Percentiles rank a stretch among this genome's conserved stretches.
These are phyloP conservation scores for Vitis hybrid DNA, from an alignment of 177 flowering plant genomes.

Conservation along the genomic window DNA sequence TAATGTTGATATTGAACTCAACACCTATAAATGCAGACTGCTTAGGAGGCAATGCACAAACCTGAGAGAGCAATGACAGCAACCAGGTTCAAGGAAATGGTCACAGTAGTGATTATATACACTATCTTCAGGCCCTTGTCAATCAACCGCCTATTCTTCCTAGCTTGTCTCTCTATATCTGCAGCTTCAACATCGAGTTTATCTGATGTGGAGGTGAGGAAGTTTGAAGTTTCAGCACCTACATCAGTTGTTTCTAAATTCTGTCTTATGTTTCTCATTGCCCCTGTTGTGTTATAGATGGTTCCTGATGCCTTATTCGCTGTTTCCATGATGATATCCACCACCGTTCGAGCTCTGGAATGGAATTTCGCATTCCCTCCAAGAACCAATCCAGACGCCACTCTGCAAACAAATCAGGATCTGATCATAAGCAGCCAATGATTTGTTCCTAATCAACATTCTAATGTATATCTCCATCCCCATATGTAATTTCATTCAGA, in stretches of 20 bases:
- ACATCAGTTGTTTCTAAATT: conserved; percentile 27
- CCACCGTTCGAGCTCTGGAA: conserved; percentile 57
- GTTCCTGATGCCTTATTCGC: conserved; percentile 72
- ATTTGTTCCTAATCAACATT: too few relatives aligned
- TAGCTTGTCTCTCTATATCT: conserved; percentile 53
- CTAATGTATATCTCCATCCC: too few relatives aligned
- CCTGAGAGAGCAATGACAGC: conserved; percentile 61
- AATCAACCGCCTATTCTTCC: conserved; percentile 53
- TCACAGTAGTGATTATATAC: conserved; percentile 48
- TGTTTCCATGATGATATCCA: conserved; percentile 60
- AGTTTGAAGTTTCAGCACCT: conserved; percentile 28
- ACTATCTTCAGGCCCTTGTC: conserved; percentile 54
- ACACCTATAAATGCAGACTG: too few relatives aligned
- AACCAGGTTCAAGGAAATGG: conserved; percentile 47
- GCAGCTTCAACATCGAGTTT: conserved; percentile 55
- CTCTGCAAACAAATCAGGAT: conserved; percentile 39
- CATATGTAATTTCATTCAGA: neutral
- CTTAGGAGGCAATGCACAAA: conserved; percentile 11
- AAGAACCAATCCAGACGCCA: conserved; percentile 57
- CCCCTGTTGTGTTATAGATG: conserved; percentile 63
- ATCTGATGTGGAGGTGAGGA: conserved; percentile 51
- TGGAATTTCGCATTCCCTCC: conserved; percentile 66
- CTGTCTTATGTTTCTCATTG: conserved; percentile 49
- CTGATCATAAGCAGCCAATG: neutral
- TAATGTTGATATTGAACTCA: neutral